Evolutionary conservation across 140 eudicot genomes (phyloP), one percentile per base, ranked within the genome.

Genomic region (Cichorium intybus): DNA sequence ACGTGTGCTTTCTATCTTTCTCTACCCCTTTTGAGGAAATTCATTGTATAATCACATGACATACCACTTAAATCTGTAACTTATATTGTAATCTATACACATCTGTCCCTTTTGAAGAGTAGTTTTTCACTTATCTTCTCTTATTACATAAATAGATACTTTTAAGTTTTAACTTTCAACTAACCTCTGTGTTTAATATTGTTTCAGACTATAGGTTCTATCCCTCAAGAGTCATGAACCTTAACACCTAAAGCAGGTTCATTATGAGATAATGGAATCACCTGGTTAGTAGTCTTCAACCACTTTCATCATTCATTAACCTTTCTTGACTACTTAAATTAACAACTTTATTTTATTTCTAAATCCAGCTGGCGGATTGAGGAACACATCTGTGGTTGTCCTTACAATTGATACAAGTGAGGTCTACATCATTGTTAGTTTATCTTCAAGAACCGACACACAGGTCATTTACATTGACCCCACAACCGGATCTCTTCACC

Each of bases 401-500:
- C 77, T 83, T 43, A 75, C 89, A 56, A 73, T 91, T 66, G 91
- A 91, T 15, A 71, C 91, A 51, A 66, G 79, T 69, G 97, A 91
- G 79, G 89, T 81, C 41, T 87, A 80, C 70, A 80, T 91, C 46
- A 39, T 85, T 17, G 74, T 81, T 57, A 91, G 97, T 65, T 71
- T 87, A 82, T 87, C 77, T 45, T 66, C 78, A 8, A 82, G 87
- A 68, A 56, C 68, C 14, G 96, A 87, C 70, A 91, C 95, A 26
- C 97, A 91, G 56, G 95, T 87, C 52, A 87, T 91, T 62, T 85
- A 85, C 75, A 75, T 91, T 52, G 97, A 91, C 76, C 96, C 97
- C 35, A 80, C 97, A 9, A 80, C 87, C 49, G 97, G 96, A 68
- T 82, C 85, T 17, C 95, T 91, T 66, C 72, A 76, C n/a, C 83